These are phyloP conservation scores for Phytophthora fragariaefolia DNA, from an alignment of 352 stramenopile species.

Conservation along the genomic window DNA sequence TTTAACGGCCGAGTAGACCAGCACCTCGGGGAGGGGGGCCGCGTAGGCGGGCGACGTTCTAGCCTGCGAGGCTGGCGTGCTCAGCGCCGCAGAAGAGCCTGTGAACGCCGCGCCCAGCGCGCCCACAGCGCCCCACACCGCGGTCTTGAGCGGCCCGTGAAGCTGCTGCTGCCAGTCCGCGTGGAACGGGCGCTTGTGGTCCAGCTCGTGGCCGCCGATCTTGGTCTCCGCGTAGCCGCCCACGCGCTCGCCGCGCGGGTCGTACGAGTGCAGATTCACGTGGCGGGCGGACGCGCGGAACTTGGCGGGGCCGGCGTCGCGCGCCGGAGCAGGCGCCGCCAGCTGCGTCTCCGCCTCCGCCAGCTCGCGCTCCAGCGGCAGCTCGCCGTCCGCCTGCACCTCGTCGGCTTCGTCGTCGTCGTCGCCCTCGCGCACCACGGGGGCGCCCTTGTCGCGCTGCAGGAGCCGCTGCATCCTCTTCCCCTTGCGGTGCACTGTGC, in stretches of 20 bases:
- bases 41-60: conserved; percentile 50
- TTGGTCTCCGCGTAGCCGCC: conserved; percentile 70
- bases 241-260: conserved; percentile 23
- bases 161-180: conserved; percentile 34
- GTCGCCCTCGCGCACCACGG: conserved; percentile 29
- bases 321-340: conserved; percentile 7
- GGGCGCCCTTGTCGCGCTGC: conserved; percentile 28
- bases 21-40: conserved; percentile 40
- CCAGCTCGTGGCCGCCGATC: conserved; percentile 71
- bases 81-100: conserved; percentile 4
- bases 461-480: conserved; percentile 32
- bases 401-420: conserved; percentile 22
- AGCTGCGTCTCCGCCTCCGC: conserved; percentile 15
- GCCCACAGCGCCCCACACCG: conserved; percentile 23
- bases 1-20: conserved; percentile 72
- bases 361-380: conserved; percentile 15
- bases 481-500: conserved; percentile 1
- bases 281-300: conserved; percentile 38
- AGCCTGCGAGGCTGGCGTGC: conserved; percentile 22
- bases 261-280: conserved; percentile 67
- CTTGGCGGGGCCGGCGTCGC: conserved; percentile 28
- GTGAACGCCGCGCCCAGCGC: conserved; percentile 26
- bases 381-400: conserved; percentile 6
- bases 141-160: conserved; percentile 43
- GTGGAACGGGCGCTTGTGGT: conserved; percentile 59